phyloP scores from a whole-genome alignment of 208 protist species.

The Acanthamoeba sp. region DNA sequence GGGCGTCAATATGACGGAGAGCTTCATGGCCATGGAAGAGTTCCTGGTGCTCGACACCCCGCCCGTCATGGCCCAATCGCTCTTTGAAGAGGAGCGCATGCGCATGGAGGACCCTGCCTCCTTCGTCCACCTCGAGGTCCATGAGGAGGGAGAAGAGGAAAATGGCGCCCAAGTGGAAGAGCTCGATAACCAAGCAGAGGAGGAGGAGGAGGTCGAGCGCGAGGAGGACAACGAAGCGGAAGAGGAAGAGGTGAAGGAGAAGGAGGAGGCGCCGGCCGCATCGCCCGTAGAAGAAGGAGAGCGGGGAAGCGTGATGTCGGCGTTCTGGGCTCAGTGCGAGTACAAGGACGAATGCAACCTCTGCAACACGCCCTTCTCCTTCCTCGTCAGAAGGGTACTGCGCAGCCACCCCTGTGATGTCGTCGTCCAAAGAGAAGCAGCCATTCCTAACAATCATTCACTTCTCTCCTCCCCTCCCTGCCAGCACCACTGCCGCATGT shows the following conservation, averaged over 20 bases:
- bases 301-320: background rate
- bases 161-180: background rate
- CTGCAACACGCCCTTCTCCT: slow-evolving; percentile 5
- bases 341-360: slow-evolving; percentile 53
- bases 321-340: slow-evolving; percentile 53
- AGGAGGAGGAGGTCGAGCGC: background rate
- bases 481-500: slow-evolving; percentile 57
- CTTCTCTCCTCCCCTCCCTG: background rate
- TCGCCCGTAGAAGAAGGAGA: background rate
- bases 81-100: background rate
- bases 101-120: background rate
- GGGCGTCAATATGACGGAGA: slow-evolving; percentile 23
- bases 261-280: background rate
- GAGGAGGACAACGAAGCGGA: background rate
- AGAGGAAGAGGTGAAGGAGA: background rate
- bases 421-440: no score
- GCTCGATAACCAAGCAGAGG: background rate
- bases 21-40: slow-evolving; percentile 51
- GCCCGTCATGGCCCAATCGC: background rate
- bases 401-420: no score
- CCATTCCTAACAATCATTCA: no score
- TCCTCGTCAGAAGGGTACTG: slow-evolving; percentile 43
- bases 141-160: background rate
- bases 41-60: slow-evolving; percentile 15
- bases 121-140: background rate